A percentile compares a stretch with the other conserved stretches of the same genome.
Conservation (phyloP, 1,139 yeast genomes). For the Yamadazyma pseudoaaseri region DNA sequence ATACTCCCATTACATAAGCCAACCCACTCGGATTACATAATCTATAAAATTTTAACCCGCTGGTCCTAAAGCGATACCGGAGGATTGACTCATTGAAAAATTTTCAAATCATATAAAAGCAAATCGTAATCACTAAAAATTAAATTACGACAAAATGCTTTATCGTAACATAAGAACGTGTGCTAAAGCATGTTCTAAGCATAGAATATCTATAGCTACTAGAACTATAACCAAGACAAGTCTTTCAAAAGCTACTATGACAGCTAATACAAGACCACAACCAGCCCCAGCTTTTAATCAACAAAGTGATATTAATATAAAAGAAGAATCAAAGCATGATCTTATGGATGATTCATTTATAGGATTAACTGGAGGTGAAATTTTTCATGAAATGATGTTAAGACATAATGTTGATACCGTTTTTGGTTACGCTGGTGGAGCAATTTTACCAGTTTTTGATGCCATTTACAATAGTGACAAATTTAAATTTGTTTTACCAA, state of each 20-base stretch:
- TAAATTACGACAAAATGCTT: conserved; percentile 9
- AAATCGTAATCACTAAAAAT: not conserved
- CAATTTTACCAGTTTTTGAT: conserved; percentile 95
- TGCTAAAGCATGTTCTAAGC: conserved; percentile 2
- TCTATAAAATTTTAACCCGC: conserved; percentile 10
- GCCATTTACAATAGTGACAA: conserved; percentile 91
- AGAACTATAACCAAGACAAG: conserved; percentile 35
- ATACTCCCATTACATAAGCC: not conserved
- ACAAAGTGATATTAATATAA: conserved; percentile 14
- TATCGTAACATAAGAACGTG: conserved; percentile 13
- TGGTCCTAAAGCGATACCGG: conserved; percentile 14
- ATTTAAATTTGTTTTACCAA: conserved; percentile 87
- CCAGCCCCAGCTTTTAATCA: conserved; percentile 43
- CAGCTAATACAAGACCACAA: conserved; percentile 29
- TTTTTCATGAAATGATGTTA: conserved; percentile 98
- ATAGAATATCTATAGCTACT: conserved; percentile 1
- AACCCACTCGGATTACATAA: not conserved
- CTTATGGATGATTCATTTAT: conserved; percentile 81
- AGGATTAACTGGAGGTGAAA: conserved; percentile 96
- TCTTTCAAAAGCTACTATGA: conserved; percentile 36
- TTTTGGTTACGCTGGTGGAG: conserved; percentile 98
- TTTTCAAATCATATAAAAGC: conserved; percentile 12
- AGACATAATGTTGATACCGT: conserved; percentile 94
- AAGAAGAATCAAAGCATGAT: conserved; percentile 14
- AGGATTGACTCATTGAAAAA: conserved; percentile 16